These are phyloP conservation scores for Sporothrix pseudoabietina DNA, from an alignment of 2,329 filamentous ascomycete species.

Conservation along the genomic window DNA sequence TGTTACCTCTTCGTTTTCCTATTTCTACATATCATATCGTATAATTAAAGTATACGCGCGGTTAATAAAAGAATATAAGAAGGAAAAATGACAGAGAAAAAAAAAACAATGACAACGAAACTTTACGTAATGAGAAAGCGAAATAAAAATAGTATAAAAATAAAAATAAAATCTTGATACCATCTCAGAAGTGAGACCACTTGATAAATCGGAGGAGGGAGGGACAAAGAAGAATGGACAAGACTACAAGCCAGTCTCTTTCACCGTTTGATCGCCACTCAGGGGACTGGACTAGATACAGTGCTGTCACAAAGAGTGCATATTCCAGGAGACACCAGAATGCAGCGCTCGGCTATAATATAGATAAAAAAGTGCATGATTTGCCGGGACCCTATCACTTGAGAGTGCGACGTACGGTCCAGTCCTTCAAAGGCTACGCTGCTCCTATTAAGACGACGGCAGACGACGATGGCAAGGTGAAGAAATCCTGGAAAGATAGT, in stretches of 20 bases:
- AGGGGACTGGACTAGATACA: not conserved
- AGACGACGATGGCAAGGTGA: not conserved
- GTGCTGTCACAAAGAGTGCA: not conserved
- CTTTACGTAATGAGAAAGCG: no score
- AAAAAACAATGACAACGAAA: no score
- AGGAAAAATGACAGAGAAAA: not conserved
- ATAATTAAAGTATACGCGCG: no score
- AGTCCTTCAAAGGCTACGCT: not conserved
- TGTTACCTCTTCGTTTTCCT: no score
- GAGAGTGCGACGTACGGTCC: not conserved
- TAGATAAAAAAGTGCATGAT: not conserved
- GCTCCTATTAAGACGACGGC: not conserved
- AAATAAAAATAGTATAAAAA: not conserved
- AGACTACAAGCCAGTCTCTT: not conserved
- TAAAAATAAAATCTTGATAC: not conserved
- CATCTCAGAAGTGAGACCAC: no score
- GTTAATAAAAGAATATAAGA: no score
- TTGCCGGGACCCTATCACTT: not conserved
- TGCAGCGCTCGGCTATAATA: not conserved
- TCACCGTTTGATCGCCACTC: not conserved
- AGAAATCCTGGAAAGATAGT: not conserved
- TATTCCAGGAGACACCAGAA: not conserved
- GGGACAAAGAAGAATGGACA: not conserved
- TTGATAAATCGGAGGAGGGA: not conserved
- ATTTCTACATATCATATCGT: no score